Conservation (phyloP, 2,329 filamentous ascomycete species). For the Pyrenophora seminiperda region DNA sequence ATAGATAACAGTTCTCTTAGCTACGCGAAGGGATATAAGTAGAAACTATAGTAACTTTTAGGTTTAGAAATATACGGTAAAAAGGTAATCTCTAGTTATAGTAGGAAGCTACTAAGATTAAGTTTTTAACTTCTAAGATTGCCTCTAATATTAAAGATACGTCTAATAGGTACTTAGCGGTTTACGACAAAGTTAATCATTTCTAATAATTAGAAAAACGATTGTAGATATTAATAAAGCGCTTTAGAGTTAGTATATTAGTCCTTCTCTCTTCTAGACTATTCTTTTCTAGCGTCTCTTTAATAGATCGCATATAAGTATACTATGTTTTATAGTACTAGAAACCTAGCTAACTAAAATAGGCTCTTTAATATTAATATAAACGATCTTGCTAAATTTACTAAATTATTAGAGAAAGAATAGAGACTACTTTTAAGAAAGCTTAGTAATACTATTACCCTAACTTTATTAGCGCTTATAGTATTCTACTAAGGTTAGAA, state of each 20-base stretch:
- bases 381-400: background rate
- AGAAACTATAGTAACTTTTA: background rate
- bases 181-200: background rate
- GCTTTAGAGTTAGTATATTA: conserved; percentile 6
- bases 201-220: conserved; percentile 1
- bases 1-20: background rate
- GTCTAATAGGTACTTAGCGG: background rate
- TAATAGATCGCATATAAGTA: conserved; percentile 10
- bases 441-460: background rate
- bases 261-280: conserved; percentile 9
- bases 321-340: background rate
- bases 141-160: background rate
- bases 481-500: background rate
- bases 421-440: background rate
- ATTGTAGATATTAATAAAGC: background rate
- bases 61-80: background rate
- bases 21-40: background rate
- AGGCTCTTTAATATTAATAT: background rate
- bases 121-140: background rate
- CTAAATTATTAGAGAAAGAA: background rate
- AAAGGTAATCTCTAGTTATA: background rate
- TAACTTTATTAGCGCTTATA: background rate
- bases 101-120: background rate
- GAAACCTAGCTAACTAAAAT: background rate
- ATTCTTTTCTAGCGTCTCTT: conserved; percentile 4